Conservation (phyloP, 1,284 basidiomycete genomes). For the Meira miltonrushii region DNA sequence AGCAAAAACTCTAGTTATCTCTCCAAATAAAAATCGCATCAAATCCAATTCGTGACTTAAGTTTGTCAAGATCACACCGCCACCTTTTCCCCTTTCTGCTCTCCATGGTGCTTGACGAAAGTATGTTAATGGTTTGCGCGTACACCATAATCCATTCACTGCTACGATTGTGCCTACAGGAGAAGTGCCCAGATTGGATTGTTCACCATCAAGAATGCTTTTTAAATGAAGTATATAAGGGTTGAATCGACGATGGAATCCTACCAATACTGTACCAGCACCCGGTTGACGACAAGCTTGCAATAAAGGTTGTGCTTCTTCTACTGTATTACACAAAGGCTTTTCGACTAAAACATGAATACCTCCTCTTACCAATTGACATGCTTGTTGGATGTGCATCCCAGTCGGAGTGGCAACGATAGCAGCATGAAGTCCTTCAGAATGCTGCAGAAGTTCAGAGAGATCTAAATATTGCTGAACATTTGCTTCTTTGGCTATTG, state of each 20-base stretch:
- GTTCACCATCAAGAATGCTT: not conserved
- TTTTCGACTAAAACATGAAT: constrained; percentile 1
- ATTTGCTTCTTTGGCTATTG: not conserved
- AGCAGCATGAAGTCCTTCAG: not conserved
- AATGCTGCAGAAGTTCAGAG: not conserved
- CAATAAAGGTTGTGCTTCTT: not conserved
- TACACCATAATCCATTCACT: not conserved
- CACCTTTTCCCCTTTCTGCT: not conserved
- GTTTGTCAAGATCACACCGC: not conserved
- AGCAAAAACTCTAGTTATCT: not conserved
- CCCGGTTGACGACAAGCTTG: not conserved
- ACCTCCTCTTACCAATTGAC: not conserved
- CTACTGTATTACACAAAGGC: not conserved
- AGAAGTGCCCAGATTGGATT: not conserved
- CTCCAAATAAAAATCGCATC: not conserved
- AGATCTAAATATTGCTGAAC: not conserved
- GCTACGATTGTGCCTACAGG: not conserved
- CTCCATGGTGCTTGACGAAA: not conserved
- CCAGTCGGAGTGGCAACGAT: not conserved
- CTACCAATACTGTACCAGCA: not conserved
- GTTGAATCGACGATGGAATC: not conserved
- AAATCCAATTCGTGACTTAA: not conserved
- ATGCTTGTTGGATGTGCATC: not conserved
- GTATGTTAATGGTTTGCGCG: not conserved
- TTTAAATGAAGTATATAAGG: not conserved